These are phyloP conservation scores for Wickerhamiella siamensis DNA, from an alignment of 805 yeast species.

Conservation along the genomic window DNA sequence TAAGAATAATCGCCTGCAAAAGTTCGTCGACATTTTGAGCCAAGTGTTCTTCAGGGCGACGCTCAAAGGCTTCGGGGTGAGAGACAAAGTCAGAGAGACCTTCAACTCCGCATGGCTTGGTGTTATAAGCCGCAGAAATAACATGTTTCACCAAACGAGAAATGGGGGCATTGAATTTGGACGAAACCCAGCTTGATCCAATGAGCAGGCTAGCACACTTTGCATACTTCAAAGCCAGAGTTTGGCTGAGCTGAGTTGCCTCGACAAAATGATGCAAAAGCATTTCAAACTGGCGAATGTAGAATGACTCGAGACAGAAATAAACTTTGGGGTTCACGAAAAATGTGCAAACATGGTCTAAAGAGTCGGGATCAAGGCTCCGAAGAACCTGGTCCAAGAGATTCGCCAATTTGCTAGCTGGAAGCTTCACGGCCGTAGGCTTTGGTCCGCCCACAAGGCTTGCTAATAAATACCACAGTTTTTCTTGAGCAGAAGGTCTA, in stretches of 20 bases:
- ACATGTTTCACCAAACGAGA: conserved; percentile 23
- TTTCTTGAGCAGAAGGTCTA: neutral
- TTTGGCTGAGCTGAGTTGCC: conserved; percentile 8
- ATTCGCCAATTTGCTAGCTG: conserved; percentile 5
- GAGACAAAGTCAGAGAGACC: conserved; percentile 20
- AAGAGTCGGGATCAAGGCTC: conserved; percentile 6
- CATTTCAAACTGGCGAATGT: conserved; percentile 12
- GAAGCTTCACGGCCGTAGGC: conserved; percentile 8
- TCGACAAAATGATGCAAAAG: conserved; percentile 12
- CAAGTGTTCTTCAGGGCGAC: conserved; percentile 19
- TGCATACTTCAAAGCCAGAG: conserved; percentile 4
- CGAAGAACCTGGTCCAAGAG: neutral
- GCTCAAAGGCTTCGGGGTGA: conserved; percentile 9
- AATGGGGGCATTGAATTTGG: conserved; percentile 7
- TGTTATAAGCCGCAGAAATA: conserved; percentile 31
- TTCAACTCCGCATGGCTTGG: conserved; percentile 25
- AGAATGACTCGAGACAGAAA: conserved; percentile 6
- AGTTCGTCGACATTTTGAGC: conserved; percentile 29
- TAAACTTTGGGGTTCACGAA: conserved; percentile 5
- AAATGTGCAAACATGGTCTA: conserved; percentile 7
- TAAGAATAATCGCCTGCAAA: conserved; percentile 34
- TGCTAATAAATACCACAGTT: neutral
- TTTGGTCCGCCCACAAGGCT: conserved; percentile 1
- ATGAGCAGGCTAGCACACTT: conserved; percentile 5
- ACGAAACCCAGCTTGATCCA: conserved; percentile 9